Conservation (phyloP, 2,329 filamentous ascomycete genomes). For the Elsinoe perseae region DNA sequence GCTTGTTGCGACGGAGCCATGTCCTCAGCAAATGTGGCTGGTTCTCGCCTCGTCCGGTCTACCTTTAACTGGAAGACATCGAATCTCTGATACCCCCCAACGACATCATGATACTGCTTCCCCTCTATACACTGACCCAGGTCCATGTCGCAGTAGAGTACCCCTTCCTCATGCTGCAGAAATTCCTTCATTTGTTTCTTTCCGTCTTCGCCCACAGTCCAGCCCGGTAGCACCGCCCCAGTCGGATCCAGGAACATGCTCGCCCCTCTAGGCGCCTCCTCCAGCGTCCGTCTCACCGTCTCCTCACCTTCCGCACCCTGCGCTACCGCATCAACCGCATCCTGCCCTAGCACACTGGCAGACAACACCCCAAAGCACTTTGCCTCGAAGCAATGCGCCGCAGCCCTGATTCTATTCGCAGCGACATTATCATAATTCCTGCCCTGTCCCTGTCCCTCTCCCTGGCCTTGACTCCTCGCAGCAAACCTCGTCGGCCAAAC, state of each 20-base stretch:
- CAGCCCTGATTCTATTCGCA: constrained; percentile 46
- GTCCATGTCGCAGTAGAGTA: constrained; percentile 47
- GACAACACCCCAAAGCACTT: constrained; percentile 50
- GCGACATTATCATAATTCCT: constrained; percentile 48
- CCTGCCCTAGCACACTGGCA: constrained; percentile 36
- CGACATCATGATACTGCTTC: constrained; percentile 52
- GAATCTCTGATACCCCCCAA: constrained; percentile 48
- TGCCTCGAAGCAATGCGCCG: constrained; percentile 51
- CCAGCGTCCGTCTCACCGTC: constrained; percentile 29
- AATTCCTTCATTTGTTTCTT: constrained; percentile 28
- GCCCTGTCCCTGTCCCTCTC: constrained; percentile 5
- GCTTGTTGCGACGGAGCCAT: neutral
- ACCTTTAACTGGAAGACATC: constrained; percentile 49
- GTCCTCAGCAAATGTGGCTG: constrained; percentile 25
- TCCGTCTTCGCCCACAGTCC: constrained; percentile 27
- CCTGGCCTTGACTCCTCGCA: neutral
- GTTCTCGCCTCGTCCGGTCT: constrained; percentile 34
- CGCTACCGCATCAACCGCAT: constrained; percentile 31
- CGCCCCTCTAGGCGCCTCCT: constrained; percentile 36
- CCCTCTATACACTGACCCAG: constrained; percentile 45
- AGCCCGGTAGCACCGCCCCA: constrained; percentile 35
- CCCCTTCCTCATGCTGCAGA: constrained; percentile 41
- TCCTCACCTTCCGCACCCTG: constrained; percentile 27
- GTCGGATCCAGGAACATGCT: constrained; percentile 48
- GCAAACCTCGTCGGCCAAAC: constrained; percentile 43